These are phyloP conservation scores for Vitis vinifera DNA, from an alignment of 164 flowering plant genomes.

Conservation along the genomic window ASM3070453v1 NC_081823.1:10584501-10585000, in stretches of 20 bases:
- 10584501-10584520: constrained; percentile 26
- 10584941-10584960: no score
- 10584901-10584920: no score
- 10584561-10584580: constrained; percentile 5
- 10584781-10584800: constrained; percentile 1
- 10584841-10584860: constrained; percentile 6
- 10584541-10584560: constrained; percentile 7
- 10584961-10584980: no score
- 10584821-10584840: constrained; percentile 6
- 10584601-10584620: constrained; percentile 52
- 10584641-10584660: constrained; percentile 12
- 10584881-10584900: no score
- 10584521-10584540: constrained; percentile 53
- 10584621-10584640: constrained; percentile 21
- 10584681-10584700: constrained; percentile 29
- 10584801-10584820: constrained; percentile 4
- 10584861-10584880: constrained; percentile 3
- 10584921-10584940: no score
- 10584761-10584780: constrained; percentile 26
- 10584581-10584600: constrained; percentile 25
- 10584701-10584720: constrained; percentile 37
- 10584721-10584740: constrained; percentile 53
- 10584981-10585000: no score
- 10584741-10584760: constrained; percentile 46
- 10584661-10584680: constrained; percentile 29